Conservation (phyloP, 2,329 filamentous ascomycete genomes). For the Colletotrichum sidae region DNA sequence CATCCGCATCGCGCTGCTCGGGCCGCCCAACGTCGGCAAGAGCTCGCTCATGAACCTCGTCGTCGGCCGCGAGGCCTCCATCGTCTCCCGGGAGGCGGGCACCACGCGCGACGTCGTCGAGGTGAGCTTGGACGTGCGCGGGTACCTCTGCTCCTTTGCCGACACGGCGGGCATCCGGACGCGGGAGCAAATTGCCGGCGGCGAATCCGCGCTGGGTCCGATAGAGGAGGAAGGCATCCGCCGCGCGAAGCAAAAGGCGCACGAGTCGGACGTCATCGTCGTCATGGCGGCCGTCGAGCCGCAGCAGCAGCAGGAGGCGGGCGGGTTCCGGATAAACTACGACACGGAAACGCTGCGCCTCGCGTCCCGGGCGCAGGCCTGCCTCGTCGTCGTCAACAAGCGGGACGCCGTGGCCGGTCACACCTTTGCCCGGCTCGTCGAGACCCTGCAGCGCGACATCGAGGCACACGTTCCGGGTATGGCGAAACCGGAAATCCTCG, state of each 20-base stretch:
- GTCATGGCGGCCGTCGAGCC: slow-evolving; percentile 81
- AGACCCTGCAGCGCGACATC: slow-evolving; percentile 53
- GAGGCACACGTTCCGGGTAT: slow-evolving; percentile 55
- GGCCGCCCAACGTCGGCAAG: slow-evolving; percentile 94
- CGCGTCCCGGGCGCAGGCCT: slow-evolving; percentile 59
- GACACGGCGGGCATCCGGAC: slow-evolving; percentile 91
- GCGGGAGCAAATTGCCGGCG: slow-evolving; percentile 38
- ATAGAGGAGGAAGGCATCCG: slow-evolving; percentile 93
- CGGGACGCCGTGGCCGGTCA: slow-evolving; percentile 58
- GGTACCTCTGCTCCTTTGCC: slow-evolving; percentile 92
- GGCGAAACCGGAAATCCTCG: slow-evolving; percentile 55
- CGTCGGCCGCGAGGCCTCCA: slow-evolving; percentile 92
- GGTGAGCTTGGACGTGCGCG: slow-evolving; percentile 87
- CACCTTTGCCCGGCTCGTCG: slow-evolving; percentile 52
- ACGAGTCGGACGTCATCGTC: slow-evolving; percentile 87
- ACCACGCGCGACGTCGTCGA: slow-evolving; percentile 96
- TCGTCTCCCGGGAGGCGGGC: slow-evolving; percentile 91
- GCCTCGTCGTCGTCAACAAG: slow-evolving; percentile 73
- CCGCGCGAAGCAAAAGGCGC: slow-evolving; percentile 82
- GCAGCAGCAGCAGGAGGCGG: slow-evolving; percentile 41
- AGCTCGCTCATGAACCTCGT: slow-evolving; percentile 92
- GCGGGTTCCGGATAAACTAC: slow-evolving; percentile 58
- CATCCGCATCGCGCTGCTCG: slow-evolving; percentile 86
- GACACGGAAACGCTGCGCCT: slow-evolving; percentile 68
- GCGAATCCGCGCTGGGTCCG: slow-evolving; percentile 65